Evolutionary conservation across 2,329 filamentous ascomycete species (phyloP).

Genomic region (Phyllosticta ampelicida): DNA sequence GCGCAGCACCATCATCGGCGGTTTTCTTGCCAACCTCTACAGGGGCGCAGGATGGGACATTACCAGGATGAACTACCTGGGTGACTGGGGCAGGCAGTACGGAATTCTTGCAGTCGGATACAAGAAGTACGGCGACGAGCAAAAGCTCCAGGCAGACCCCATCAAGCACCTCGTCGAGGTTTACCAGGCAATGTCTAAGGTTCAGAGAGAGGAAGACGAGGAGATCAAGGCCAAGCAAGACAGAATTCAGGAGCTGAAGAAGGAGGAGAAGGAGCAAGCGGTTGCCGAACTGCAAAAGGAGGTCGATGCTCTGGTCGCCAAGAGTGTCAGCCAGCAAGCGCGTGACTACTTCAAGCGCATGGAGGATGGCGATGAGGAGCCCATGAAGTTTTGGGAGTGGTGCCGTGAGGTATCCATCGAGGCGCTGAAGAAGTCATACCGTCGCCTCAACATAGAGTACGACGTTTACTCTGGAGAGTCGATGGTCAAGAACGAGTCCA

Average conservation of each 20-base stretch:
- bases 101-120: conserved; percentile 63
- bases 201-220: conserved; percentile 55
- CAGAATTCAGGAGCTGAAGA: conserved; percentile 16
- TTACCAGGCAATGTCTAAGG: conserved; percentile 63
- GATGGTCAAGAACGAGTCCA: conserved; percentile 51
- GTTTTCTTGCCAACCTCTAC: conserved; percentile 61
- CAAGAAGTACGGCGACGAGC: conserved; percentile 63
- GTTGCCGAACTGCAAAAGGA: conserved; percentile 18
- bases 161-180: conserved; percentile 76
- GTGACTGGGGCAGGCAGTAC: conserved; percentile 70
- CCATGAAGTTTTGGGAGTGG: conserved; percentile 50
- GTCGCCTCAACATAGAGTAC: conserved; percentile 53
- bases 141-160: conserved; percentile 58
- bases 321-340: conserved; percentile 57
- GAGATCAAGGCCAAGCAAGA: conserved; percentile 45
- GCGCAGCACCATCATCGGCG: conserved; percentile 66
- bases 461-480: conserved; percentile 61
- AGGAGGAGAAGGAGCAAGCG: conserved; percentile 21
- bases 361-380: conserved; percentile 50
- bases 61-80: conserved; percentile 61
- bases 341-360: conserved; percentile 60
- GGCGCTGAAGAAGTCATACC: conserved; percentile 54
- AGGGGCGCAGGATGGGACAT: conserved; percentile 60
- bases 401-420: conserved; percentile 55
- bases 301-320: conserved; percentile 23